These are phyloP conservation scores for Arctostaphylos glauca DNA, from an alignment of 148 eudicot genomes.

Conservation along the genomic window DNA sequence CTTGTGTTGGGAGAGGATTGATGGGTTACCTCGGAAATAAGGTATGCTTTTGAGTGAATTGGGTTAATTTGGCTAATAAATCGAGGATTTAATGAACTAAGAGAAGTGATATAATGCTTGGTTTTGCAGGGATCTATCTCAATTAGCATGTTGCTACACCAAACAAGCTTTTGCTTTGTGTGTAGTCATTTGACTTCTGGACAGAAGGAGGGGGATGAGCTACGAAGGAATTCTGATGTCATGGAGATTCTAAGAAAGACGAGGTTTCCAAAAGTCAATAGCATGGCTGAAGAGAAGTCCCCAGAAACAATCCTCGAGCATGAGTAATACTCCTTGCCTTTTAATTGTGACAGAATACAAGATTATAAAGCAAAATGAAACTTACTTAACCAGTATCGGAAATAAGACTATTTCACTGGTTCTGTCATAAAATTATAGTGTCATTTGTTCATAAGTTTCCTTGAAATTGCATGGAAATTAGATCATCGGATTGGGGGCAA, in stretches of 20 bases:
- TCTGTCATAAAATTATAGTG: not conserved
- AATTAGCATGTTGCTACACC: conserved; percentile 84
- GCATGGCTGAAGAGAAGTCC: conserved; percentile 60
- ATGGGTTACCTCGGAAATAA: conserved; percentile 97
- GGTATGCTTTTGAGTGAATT: conserved; percentile 34
- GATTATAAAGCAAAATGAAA: not conserved
- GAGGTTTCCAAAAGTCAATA: conserved; percentile 77
- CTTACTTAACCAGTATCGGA: not conserved
- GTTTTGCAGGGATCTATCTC: conserved; percentile 84
- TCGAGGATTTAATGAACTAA: too few relatives aligned
- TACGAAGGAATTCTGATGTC: conserved; percentile 90
- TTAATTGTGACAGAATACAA: not conserved
- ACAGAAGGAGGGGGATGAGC: conserved; percentile 91
- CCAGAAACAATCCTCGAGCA: conserved; percentile 92
- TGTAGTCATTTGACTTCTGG: conserved; percentile 95
- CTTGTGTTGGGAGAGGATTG: conserved; percentile 93
- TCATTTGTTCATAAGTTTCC: not conserved
- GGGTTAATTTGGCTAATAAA: not conserved
- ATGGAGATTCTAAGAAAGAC: conserved; percentile 89
- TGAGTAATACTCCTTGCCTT: conserved; percentile 53
- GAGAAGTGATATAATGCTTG: not conserved
- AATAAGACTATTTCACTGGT: not conserved
- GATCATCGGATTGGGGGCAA: too few relatives aligned
- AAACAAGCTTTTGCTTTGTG: conserved; percentile 94
- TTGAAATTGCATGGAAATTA: not conserved